A percentile compares a stretch with the other conserved stretches of the same genome.
Conservation (phyloP, 805 yeast genomes). For the Cyberlindnera americana region DNA sequence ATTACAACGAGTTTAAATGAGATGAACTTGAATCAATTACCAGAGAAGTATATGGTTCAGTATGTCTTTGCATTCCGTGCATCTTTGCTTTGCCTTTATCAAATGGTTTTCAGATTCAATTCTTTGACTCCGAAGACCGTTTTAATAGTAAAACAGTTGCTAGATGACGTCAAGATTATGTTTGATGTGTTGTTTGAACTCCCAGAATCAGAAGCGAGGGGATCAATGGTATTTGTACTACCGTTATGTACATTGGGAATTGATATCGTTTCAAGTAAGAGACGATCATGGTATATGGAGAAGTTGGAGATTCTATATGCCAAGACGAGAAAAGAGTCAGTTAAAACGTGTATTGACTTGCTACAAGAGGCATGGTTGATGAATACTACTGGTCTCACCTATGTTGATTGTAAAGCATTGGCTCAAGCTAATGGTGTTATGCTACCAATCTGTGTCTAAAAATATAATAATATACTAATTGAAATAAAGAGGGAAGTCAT, state of each 20-base stretch:
- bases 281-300: constrained; percentile 7
- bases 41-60: constrained; percentile 10
- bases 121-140: constrained; percentile 17
- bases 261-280: constrained; percentile 7
- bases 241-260: constrained; percentile 9
- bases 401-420: constrained; percentile 7
- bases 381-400: constrained; percentile 5
- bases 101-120: constrained; percentile 14
- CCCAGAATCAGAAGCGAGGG: neutral
- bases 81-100: constrained; percentile 11
- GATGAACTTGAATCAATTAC: neutral
- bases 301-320: constrained; percentile 5
- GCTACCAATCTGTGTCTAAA: constrained; percentile 8
- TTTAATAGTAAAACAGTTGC: constrained; percentile 6
- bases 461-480: neutral
- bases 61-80: constrained; percentile 7
- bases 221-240: constrained; percentile 3
- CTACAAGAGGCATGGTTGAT: constrained; percentile 6
- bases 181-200: constrained; percentile 1
- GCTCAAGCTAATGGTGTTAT: neutral
- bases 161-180: constrained; percentile 5
- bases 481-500: neutral
- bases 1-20: constrained; percentile 1
- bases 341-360: constrained; percentile 5
- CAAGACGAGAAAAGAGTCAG: constrained; percentile 3